phyloP scores from a whole-genome alignment of 2,329 filamentous ascomycete genomes.

The Fusarium pseudograminearum region DNA sequence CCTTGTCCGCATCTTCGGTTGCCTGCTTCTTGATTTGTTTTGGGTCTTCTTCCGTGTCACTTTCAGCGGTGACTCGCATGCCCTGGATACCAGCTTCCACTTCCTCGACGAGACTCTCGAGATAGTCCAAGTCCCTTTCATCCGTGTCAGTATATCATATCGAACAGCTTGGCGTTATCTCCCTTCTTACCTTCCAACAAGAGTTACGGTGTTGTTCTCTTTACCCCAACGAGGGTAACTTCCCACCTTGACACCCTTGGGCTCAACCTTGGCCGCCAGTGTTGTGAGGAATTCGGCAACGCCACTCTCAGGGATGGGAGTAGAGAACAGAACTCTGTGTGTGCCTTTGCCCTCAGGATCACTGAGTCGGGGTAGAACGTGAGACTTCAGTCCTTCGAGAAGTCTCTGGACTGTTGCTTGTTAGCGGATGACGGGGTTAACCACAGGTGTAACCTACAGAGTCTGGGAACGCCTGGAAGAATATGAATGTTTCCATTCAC shows the following conservation, averaged over 20 bases:
- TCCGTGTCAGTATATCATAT: conserved; percentile 29
- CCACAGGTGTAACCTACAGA: conserved; percentile 67
- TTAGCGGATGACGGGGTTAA: conserved; percentile 16
- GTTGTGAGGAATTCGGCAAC: conserved; percentile 87
- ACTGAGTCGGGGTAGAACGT: conserved; percentile 74
- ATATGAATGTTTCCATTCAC: conserved; percentile 96
- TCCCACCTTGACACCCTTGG: conserved; percentile 88
- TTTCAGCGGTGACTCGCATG: conserved; percentile 75
- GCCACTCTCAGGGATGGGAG: conserved; percentile 86
- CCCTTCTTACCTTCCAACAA: conserved; percentile 73
- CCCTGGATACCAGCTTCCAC: conserved; percentile 83
- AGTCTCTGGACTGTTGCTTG: conserved; percentile 72
- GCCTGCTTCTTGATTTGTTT: conserved; percentile 36
- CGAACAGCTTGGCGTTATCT: conserved; percentile 32
- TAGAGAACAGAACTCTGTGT: conserved; percentile 83
- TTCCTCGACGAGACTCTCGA: conserved; percentile 83
- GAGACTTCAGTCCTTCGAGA: conserved; percentile 79
- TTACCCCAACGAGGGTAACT: conserved; percentile 96
- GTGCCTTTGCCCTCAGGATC: conserved; percentile 87
- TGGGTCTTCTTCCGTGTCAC: conserved; percentile 73
- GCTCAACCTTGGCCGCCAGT: conserved; percentile 78
- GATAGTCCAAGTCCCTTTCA: conserved; percentile 75
- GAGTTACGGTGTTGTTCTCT: conserved; percentile 86
- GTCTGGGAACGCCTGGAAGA: conserved; percentile 85
- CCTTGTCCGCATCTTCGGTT: conserved; percentile 26